A percentile compares a stretch with the other conserved stretches of the same genome.
Conservation (phyloP, 345 rosid genomes). For the Moricandia arvensis region DNA sequence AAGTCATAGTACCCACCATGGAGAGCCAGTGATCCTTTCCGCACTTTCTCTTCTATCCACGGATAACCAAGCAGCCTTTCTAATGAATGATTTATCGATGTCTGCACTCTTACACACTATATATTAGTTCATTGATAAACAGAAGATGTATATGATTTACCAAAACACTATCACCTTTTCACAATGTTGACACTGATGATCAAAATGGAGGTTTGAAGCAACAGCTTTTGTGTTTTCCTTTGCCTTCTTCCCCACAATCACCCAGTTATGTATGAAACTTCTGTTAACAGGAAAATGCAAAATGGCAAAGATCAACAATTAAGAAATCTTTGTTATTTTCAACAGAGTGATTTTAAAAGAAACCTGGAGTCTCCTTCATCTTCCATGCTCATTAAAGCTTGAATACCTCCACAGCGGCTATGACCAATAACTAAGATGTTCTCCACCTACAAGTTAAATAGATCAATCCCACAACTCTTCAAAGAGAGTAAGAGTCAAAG, state of each 20-base stretch:
- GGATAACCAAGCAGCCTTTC: constrained; percentile 77
- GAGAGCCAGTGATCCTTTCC: constrained; percentile 54
- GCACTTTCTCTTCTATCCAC: constrained; percentile 88
- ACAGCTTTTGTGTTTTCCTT: constrained; percentile 60
- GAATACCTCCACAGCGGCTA: constrained; percentile 97
- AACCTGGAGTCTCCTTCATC: constrained; percentile 77
- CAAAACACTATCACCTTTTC: constrained; percentile 68
- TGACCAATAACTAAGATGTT: constrained; percentile 89
- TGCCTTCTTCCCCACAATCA: constrained; percentile 77
- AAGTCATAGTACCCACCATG: constrained; percentile 95
- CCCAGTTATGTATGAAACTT: constrained; percentile 88
- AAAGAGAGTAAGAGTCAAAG: not conserved
- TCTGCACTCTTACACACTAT: constrained; percentile 39
- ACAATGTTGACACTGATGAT: constrained; percentile 82
- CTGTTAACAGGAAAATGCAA: constrained; percentile 31
- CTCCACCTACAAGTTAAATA: constrained; percentile 58
- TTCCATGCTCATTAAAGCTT: constrained; percentile 86
- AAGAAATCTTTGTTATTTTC: not conserved
- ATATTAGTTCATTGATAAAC: constrained; percentile 6
- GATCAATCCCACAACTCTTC: not conserved
- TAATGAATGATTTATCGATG: constrained; percentile 72
- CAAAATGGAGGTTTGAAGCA: constrained; percentile 67
- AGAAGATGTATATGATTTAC: not conserved
- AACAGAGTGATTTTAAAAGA: constrained; percentile 17
- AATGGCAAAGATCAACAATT: not conserved